These are phyloP conservation scores for Capsicum baccatum DNA, from an alignment of 257 asterid species.

Conservation along the genomic window DNA sequence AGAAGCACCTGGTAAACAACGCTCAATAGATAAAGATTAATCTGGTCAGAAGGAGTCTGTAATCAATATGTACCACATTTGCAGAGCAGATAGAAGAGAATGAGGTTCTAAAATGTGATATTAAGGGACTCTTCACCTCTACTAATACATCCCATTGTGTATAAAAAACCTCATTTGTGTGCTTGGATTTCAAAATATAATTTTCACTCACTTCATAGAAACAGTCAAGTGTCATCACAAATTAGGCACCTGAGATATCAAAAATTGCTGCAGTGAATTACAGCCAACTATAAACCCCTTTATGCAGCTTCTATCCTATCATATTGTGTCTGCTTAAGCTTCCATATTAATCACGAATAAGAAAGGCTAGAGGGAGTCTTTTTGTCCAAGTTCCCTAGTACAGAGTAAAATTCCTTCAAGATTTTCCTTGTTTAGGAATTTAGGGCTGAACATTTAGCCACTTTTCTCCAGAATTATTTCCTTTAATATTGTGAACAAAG, in stretches of 20 bases:
- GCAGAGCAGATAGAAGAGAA: neutral
- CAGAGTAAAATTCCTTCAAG: neutral
- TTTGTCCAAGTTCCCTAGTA: neutral
- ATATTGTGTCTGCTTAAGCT: neutral
- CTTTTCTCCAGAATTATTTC: neutral
- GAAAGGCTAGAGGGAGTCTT: neutral
- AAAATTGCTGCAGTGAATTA: neutral
- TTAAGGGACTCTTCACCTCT: slow-evolving; percentile 7
- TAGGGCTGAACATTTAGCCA: neutral
- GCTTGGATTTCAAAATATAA: neutral
- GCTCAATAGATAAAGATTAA: neutral
- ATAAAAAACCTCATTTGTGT: neutral
- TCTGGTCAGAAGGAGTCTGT: neutral
- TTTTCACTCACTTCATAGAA: neutral
- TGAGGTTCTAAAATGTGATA: neutral
- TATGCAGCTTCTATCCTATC: slow-evolving; percentile 4
- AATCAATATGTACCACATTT: neutral
- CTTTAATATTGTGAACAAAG: slow-evolving; percentile 4
- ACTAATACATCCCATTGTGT: neutral
- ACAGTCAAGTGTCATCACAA: neutral
- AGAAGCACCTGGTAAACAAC: neutral
- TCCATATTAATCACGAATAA: neutral
- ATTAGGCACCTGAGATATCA: neutral
- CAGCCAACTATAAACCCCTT: neutral
- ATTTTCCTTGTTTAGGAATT: neutral